These are phyloP conservation scores for Macroventuria anomochaeta DNA, from an alignment of 2,329 filamentous ascomycete species.

Conservation along the genomic window DNA sequence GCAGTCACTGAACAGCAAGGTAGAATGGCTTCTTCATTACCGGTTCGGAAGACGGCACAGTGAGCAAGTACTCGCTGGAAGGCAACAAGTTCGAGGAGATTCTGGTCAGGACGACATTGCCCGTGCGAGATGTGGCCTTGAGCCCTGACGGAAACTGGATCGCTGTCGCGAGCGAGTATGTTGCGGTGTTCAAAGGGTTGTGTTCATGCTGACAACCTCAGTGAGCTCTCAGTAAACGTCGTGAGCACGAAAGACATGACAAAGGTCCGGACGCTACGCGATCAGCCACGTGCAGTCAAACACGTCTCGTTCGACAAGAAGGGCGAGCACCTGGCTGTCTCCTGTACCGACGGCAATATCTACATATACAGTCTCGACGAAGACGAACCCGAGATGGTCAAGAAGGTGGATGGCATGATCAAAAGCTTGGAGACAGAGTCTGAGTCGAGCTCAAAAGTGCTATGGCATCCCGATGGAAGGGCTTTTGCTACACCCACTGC, in stretches of 20 bases:
- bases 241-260: conserved; percentile 82
- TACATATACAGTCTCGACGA: conserved; percentile 87
- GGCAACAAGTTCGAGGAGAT: conserved; percentile 78
- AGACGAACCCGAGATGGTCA: conserved; percentile 80
- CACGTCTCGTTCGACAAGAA: conserved; percentile 87
- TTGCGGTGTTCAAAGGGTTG: conserved; percentile 11
- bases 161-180: conserved; percentile 90
- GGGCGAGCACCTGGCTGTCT: conserved; percentile 76
- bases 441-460: conserved; percentile 74
- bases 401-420: conserved; percentile 86
- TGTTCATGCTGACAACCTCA: conserved; percentile 44
- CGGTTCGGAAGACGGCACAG: conserved; percentile 93
- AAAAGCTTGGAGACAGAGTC: conserved; percentile 77
- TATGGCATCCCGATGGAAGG: conserved; percentile 94
- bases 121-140: conserved; percentile 83
- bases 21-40: conserved; percentile 84
- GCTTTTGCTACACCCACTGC: conserved; percentile 87
- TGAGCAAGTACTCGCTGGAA: conserved; percentile 87
- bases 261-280: conserved; percentile 76
- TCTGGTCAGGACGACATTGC: conserved; percentile 81
- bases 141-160: conserved; percentile 85
- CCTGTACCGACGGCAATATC: conserved; percentile 85
- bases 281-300: conserved; percentile 87
- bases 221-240: conserved; percentile 86
- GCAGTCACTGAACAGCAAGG: conserved; percentile 23